phyloP scores from a whole-genome alignment of 257 asterid species.

The Solanum appendiculatum region DNA sequence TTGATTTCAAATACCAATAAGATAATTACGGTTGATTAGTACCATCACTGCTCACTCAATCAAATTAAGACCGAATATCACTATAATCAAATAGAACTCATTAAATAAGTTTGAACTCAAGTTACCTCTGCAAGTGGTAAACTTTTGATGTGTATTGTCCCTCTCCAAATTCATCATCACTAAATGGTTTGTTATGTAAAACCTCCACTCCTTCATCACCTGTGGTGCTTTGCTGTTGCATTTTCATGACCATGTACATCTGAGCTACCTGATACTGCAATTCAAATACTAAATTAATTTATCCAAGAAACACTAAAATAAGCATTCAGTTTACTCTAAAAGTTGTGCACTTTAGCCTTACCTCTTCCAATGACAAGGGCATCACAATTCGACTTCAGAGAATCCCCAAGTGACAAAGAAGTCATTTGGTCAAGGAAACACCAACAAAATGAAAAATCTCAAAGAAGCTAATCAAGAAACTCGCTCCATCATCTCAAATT shows the following conservation, averaged over 20 bases:
- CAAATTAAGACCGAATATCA: neutral
- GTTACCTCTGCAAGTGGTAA: slow-evolving; percentile 1
- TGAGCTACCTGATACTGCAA: slow-evolving; percentile 85
- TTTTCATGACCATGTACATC: slow-evolving; percentile 83
- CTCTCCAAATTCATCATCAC: slow-evolving; percentile 22
- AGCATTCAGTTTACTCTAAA: neutral
- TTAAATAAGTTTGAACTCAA: neutral
- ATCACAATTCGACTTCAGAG: slow-evolving; percentile 65
- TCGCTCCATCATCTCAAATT: neutral
- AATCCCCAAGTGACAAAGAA: slow-evolving; percentile 14
- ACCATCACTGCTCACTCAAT: neutral
- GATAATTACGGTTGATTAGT: neutral
- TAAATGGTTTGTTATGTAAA: slow-evolving; percentile 71
- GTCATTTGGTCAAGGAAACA: slow-evolving; percentile 40
- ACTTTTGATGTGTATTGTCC: neutral
- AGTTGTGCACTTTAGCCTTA: slow-evolving; percentile 7
- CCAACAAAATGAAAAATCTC: neutral
- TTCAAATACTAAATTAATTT: neutral
- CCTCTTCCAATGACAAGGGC: slow-evolving; percentile 94
- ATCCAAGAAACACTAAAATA: neutral
- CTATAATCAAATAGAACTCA: neutral
- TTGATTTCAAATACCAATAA: neutral
- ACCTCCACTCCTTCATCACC: slow-evolving; percentile 92
- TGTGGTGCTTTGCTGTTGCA: slow-evolving; percentile 75
- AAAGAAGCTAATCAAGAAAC: neutral